Evolutionary conservation across 2,329 filamentous ascomycete genomes (phyloP), one percentile per base, ranked within the genome.

Genomic region (Claviceps humidiphila): DNA sequence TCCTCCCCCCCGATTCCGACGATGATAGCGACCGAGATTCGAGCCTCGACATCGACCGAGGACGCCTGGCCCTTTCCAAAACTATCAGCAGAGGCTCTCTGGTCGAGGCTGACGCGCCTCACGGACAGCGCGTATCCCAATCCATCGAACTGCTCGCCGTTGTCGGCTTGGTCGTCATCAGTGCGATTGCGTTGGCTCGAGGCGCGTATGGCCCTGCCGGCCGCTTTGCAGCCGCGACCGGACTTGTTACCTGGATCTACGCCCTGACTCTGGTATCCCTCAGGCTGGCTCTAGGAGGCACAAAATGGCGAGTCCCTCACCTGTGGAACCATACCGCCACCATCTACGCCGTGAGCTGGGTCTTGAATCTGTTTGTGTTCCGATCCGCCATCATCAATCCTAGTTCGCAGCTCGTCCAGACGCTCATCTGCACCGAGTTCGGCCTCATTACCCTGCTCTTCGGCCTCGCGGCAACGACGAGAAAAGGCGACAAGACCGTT

Each of bases 261-360:
- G 80, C 90, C 41, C 73, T 91, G 30, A 68, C 82, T 16, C 76
- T 98, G 54, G 83, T 83, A 14, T 78, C 81, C 20, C 70, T 89
- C 44, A 83, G 93, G 38, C 72, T 96, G 61, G 82, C 69, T 69
- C 80, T 75, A 68, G 84, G 67, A 67, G 81, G 72, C 69, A 80
- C 70, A 61, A 80, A 74, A 75, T 88, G 71, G 77, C 78, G 66
- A 67, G 65, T 93, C 14, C 84, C 85, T 8, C 76, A 78, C 54
- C 72, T 97, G 8, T 98, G 93, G 93, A 90, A 91, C 64, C 93
- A 98, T 68, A 97, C 93, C 0, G 86, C 89, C 20, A 71, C 77
- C 56, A 81, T 98, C 51, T 98, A 98, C 67, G 77, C 79, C 51
- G 72, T 82, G 51, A 84, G 90, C 65, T 98, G 91, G 89, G 62